Evolutionary conservation across 2,329 filamentous ascomycete genomes (phyloP).

Genomic region (Bipolaris oryzae): DNA sequence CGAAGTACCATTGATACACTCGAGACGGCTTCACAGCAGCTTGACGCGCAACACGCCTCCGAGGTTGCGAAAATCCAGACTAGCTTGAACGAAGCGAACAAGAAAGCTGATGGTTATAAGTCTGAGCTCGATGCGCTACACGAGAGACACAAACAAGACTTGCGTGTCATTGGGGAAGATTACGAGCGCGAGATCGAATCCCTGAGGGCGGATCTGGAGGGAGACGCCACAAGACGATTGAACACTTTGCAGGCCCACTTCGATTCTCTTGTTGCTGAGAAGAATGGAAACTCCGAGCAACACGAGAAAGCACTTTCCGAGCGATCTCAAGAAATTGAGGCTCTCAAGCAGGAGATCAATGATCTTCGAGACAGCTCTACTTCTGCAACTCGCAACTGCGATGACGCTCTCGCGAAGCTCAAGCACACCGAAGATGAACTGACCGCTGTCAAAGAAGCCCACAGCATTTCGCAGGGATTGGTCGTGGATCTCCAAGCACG

Average conservation of each 20-base stretch:
- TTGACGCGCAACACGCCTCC: conserved; percentile 34
- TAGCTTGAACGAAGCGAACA: conserved; percentile 34
- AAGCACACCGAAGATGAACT: conserved; percentile 36
- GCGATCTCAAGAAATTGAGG: conserved; percentile 27
- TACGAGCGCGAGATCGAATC: conserved; percentile 45
- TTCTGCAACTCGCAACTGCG: conserved; percentile 30
- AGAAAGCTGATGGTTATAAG: conserved; percentile 35
- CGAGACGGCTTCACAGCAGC: conserved; percentile 38
- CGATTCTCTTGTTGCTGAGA: conserved; percentile 39
- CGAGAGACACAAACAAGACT: conserved; percentile 36
- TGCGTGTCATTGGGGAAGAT: conserved; percentile 40
- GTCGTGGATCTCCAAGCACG: conserved; percentile 32
- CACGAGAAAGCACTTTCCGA: conserved; percentile 32
- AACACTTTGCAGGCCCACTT: conserved; percentile 42
- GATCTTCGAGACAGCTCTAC: conserved; percentile 30
- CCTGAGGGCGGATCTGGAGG: conserved; percentile 44
- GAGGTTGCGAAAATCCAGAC: conserved; percentile 31
- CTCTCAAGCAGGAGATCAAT: conserved; percentile 27
- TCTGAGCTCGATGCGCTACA: conserved; percentile 35
- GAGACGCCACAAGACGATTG: conserved; percentile 43
- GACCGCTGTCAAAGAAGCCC: conserved; percentile 26
- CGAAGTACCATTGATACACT: conserved; percentile 42
- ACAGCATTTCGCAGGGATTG: conserved; percentile 28
- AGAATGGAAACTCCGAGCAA: conserved; percentile 29
- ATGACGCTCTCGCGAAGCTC: conserved; percentile 31